Percentiles rank a stretch among this genome's conserved stretches.
These are phyloP conservation scores for Plantago lanceolata DNA, from an alignment of 305 asterid species.

Conservation along the genomic window DNA sequence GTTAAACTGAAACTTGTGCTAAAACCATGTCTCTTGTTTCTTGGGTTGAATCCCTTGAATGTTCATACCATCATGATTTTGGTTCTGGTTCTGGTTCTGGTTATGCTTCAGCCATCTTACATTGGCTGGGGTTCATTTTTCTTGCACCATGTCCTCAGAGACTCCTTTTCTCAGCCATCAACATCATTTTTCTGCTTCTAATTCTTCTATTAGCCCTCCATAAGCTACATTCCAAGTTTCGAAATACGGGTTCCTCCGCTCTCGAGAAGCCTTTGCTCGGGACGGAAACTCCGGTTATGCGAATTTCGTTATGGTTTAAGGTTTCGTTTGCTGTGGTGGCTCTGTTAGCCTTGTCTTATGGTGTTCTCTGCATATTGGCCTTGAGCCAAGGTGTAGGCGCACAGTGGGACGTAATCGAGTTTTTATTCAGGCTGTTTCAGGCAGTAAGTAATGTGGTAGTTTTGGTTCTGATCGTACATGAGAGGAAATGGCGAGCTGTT, in stretches of 20 bases:
- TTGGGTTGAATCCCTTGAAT: not conserved
- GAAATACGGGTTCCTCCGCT: constrained; percentile 17
- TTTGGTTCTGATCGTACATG: constrained; percentile 44
- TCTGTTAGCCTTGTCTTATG: constrained; percentile 35
- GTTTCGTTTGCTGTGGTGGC: constrained; percentile 33
- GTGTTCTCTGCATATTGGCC: constrained; percentile 36
- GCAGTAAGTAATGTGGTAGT: constrained; percentile 43
- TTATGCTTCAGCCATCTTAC: constrained; percentile 10
- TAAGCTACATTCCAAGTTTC: constrained; percentile 43
- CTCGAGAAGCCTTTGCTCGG: constrained; percentile 50
- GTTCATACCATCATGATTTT: not conserved
- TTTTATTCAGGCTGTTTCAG: constrained; percentile 53
- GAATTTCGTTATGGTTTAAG: constrained; percentile 48
- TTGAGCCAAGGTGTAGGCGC: constrained; percentile 19
- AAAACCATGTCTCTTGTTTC: not conserved
- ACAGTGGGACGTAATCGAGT: constrained; percentile 47
- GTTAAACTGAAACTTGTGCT: too few relatives aligned
- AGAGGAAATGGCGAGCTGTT: constrained; percentile 51
- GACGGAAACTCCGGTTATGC: constrained; percentile 26
- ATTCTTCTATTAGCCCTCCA: constrained; percentile 38
- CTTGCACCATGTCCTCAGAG: constrained; percentile 86
- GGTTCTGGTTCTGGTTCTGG: not conserved
- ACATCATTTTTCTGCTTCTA: constrained; percentile 42
- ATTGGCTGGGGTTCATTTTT: constrained; percentile 53
- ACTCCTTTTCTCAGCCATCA: constrained; percentile 38